These are phyloP conservation scores for Fusarium caatingaense DNA, from an alignment of 2,329 filamentous ascomycete genomes.

Conservation along the genomic window DNA sequence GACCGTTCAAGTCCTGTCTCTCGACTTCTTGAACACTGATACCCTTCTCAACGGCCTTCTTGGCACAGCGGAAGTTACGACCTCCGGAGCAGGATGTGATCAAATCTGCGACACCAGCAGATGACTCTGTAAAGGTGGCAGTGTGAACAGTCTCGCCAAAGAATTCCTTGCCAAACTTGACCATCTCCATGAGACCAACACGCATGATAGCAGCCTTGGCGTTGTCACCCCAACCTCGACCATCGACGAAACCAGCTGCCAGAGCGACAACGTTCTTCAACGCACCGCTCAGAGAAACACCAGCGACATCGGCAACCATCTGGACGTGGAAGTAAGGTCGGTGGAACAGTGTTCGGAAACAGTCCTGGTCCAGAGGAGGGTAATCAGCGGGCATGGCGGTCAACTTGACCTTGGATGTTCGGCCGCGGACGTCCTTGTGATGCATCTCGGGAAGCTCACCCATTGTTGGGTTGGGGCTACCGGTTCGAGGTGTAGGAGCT, in stretches of 20 bases:
- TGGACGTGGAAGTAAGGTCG: conserved; percentile 97
- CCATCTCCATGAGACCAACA: conserved; percentile 94
- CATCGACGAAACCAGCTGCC: conserved; percentile 94
- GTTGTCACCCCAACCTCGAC: conserved; percentile 97
- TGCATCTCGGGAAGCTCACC: conserved; percentile 67
- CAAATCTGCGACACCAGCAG: conserved; percentile 92
- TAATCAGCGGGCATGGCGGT: conserved; percentile 83
- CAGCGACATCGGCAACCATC: conserved; percentile 94
- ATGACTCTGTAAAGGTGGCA: conserved; percentile 95
- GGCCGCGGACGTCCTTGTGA: conserved; percentile 77
- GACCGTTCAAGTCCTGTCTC: conserved; percentile 89
- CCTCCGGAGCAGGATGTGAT: conserved; percentile 95
- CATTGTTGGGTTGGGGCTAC: conserved; percentile 62
- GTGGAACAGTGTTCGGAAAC: conserved; percentile 89
- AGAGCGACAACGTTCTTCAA: conserved; percentile 97
- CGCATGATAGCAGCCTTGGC: conserved; percentile 99
- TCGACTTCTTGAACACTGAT: conserved; percentile 89
- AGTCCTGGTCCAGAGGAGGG: conserved; percentile 84
- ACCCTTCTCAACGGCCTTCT: conserved; percentile 83
- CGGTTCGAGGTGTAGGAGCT: conserved; percentile 66
- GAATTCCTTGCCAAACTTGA: conserved; percentile 93
- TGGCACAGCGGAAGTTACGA: conserved; percentile 93
- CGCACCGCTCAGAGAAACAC: conserved; percentile 92
- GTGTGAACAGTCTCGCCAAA: conserved; percentile 84
- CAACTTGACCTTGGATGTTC: conserved; percentile 75